Evolutionary conservation across 441 rosid genomes (phyloP).

Genomic region (Pelargonium citronellum): DNA sequence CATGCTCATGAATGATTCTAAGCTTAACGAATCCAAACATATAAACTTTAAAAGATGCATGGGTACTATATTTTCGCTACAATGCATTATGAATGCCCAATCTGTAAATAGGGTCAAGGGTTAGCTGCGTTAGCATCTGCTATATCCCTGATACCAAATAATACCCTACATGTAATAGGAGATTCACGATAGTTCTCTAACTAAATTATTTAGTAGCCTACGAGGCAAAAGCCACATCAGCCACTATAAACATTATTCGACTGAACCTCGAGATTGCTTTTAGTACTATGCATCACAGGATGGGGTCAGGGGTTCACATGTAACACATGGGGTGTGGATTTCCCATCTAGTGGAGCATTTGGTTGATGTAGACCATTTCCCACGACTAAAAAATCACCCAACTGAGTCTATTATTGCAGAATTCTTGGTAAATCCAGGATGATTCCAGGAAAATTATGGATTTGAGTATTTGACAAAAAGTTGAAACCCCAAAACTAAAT

Average conservation of each 20-base stretch:
- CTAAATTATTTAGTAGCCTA: no score
- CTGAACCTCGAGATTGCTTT: no score
- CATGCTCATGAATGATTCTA: not conserved
- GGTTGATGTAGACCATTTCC: not conserved
- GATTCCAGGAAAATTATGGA: no score
- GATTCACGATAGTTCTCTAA: not conserved
- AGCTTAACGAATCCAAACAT: not conserved
- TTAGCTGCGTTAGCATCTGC: not conserved
- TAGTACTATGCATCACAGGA: not conserved
- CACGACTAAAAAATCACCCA: not conserved
- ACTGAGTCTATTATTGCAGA: not conserved
- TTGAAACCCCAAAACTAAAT: not conserved
- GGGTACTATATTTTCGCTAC: no score
- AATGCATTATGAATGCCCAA: not conserved
- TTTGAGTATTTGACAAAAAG: not conserved
- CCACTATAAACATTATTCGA: no score
- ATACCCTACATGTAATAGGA: not conserved
- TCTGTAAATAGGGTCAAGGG: not conserved
- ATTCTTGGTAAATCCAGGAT: not conserved
- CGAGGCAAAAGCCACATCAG: no score
- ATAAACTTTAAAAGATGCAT: no score
- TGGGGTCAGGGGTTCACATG: not conserved
- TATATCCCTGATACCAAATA: not conserved
- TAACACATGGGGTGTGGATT: not conserved
- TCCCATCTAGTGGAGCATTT: not conserved